A percentile compares a stretch with the other conserved stretches of the same genome.
Evolutionary conservation across 1,284 basidiomycete species (phyloP).

Genomic region (Chalciporus sp.): DNA sequence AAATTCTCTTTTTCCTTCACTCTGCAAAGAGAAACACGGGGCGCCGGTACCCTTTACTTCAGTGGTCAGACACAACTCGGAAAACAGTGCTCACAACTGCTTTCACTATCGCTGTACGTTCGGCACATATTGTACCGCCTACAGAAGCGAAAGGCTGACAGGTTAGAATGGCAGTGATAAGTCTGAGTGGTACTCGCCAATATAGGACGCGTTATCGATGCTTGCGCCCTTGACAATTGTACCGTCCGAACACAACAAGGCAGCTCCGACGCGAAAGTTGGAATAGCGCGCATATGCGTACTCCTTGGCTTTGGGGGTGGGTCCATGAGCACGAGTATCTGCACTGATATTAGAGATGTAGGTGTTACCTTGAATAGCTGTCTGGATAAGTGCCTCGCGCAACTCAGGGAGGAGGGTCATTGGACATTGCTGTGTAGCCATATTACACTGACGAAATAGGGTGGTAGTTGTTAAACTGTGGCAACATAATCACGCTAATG

Average conservation of each 20-base stretch:
- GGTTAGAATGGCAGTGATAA: neutral
- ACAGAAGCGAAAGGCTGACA: neutral
- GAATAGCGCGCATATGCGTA: conserved; percentile 76
- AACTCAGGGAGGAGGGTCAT: neutral
- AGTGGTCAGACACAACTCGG: neutral
- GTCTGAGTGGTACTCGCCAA: conserved; percentile 45
- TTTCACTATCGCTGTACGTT: conserved; percentile 84
- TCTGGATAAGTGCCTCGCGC: conserved; percentile 40
- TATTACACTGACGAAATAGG: neutral
- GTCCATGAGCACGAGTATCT: neutral
- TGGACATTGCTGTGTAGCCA: neutral
- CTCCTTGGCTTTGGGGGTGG: conserved; percentile 47
- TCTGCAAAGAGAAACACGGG: conserved; percentile 46
- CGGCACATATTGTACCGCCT: conserved; percentile 85
- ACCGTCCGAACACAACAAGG: conserved; percentile 71
- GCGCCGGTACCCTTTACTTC: neutral
- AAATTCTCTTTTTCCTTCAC: conserved; percentile 71
- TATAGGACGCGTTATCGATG: conserved; percentile 88
- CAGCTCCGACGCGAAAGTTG: conserved; percentile 88
- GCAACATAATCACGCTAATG: neutral
- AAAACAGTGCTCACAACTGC: conserved; percentile 62
- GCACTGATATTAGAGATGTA: neutral
- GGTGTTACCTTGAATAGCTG: conserved; percentile 40
- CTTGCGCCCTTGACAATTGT: conserved; percentile 82
- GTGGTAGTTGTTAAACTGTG: neutral